Conservation (phyloP, 257 asterid species). For the Verbascum thapsus region DNA sequence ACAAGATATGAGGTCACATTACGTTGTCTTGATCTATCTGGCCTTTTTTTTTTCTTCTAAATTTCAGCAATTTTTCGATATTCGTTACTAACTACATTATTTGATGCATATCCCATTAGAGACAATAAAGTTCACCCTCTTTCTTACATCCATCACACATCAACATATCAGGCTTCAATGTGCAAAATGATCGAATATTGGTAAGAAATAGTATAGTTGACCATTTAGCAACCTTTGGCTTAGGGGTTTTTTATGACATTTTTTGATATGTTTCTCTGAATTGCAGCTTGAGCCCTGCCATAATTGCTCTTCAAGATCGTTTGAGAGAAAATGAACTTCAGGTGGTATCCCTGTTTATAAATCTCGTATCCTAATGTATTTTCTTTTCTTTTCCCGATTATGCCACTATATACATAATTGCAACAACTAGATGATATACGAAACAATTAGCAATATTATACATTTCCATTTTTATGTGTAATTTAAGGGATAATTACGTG, state of each 20-base stretch:
- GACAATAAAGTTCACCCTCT: slow-evolving; percentile 85
- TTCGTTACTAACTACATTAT: slow-evolving; percentile 5
- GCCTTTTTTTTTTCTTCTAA: slow-evolving; percentile 9
- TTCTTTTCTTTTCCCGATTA: no score
- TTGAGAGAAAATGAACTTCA: slow-evolving; percentile 87
- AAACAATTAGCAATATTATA: no score
- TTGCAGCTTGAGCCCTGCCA: slow-evolving; percentile 94
- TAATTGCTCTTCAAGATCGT: slow-evolving; percentile 81
- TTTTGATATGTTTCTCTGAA: slow-evolving; percentile 19
- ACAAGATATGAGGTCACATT: slow-evolving; percentile 67
- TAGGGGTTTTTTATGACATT: slow-evolving; percentile 23
- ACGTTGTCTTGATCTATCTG: neutral
- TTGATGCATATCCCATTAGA: slow-evolving; percentile 40
- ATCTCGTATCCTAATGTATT: no score
- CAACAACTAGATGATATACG: no score
- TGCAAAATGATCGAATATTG: slow-evolving; percentile 98
- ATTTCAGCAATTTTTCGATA: neutral
- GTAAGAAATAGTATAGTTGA: slow-evolving; percentile 38
- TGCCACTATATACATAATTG: no score
- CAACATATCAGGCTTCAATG: slow-evolving; percentile 97
- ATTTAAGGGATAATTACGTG: no score
- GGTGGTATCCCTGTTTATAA: slow-evolving; percentile 51
- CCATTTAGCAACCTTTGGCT: neutral
- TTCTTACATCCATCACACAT: slow-evolving; percentile 83
- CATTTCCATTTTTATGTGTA: no score